These are phyloP conservation scores for Hypocreales sp. DNA, from an alignment of 2,329 filamentous ascomycete genomes.

Conservation along the genomic window DNA sequence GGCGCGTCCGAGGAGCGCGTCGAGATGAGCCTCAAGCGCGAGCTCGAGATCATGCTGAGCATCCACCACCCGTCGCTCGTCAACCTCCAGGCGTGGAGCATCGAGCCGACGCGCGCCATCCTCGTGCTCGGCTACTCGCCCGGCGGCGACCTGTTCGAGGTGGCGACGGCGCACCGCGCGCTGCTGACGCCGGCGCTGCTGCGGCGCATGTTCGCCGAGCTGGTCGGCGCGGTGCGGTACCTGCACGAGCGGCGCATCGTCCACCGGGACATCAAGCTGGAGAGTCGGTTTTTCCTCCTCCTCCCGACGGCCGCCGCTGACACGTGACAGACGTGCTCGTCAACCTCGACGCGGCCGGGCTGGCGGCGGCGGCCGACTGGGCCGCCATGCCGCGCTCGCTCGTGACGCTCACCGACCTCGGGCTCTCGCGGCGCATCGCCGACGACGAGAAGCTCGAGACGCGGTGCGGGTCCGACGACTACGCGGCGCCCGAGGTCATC, in stretches of 20 bases:
- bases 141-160: constrained; percentile 87
- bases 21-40: constrained; percentile 84
- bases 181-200: constrained; percentile 55
- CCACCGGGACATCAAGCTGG: constrained; percentile 93
- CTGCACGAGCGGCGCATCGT: constrained; percentile 77
- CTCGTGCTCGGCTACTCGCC: constrained; percentile 84
- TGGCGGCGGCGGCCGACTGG: constrained; percentile 52
- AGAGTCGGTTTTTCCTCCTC: constrained; percentile 43
- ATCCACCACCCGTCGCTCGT: constrained; percentile 84
- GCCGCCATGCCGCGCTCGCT: constrained; percentile 65
- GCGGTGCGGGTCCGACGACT: constrained; percentile 90
- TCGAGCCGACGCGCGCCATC: constrained; percentile 67
- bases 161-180: constrained; percentile 59
- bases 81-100: constrained; percentile 81
- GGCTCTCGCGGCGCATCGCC: constrained; percentile 72
- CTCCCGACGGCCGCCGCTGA: not conserved
- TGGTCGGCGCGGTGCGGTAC: constrained; percentile 74
- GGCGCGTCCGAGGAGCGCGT: constrained; percentile 87
- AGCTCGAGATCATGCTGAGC: constrained; percentile 82
- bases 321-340: constrained; percentile 68
- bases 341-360: constrained; percentile 56
- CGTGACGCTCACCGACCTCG: constrained; percentile 80
- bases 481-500: constrained; percentile 89
- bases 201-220: constrained; percentile 75
- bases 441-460: constrained; percentile 84